Evolutionary conservation across 2,329 filamentous ascomycete genomes (phyloP).

Genomic region (Falciphora oryzae): DNA sequence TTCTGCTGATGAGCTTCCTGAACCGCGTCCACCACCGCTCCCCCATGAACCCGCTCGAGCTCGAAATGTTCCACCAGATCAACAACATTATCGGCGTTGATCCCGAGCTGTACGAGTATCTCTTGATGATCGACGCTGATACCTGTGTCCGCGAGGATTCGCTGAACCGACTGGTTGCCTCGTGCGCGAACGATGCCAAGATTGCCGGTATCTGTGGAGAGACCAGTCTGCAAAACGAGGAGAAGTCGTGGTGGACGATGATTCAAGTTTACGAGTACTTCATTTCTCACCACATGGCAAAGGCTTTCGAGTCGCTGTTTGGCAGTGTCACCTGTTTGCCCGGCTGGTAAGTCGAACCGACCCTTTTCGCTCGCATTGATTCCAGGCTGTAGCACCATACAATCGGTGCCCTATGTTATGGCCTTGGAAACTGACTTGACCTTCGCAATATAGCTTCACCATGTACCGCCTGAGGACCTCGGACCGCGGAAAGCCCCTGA

Average conservation of each 20-base stretch:
- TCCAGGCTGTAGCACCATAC: not conserved
- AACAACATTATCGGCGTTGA: conserved; percentile 99
- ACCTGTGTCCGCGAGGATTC: conserved; percentile 90
- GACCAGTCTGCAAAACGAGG: conserved; percentile 92
- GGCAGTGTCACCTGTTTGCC: conserved; percentile 98
- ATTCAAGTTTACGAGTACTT: conserved; percentile 99
- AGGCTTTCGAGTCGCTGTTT: conserved; percentile 96
- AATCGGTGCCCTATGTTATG: not conserved
- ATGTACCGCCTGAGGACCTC: conserved; percentile 96
- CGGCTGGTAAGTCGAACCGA: conserved; percentile 68
- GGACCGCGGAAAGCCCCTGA: conserved; percentile 89
- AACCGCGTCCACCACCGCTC: conserved; percentile 94
- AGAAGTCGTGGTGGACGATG: conserved; percentile 98
- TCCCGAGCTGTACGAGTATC: conserved; percentile 93
- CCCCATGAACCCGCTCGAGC: conserved; percentile 90
- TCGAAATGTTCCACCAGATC: conserved; percentile 99
- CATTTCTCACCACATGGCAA: conserved; percentile 94
- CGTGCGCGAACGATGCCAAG: conserved; percentile 88
- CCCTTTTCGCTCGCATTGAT: conserved; percentile 19
- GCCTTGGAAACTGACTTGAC: not conserved
- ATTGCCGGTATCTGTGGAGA: conserved; percentile 98
- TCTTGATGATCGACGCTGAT: conserved; percentile 97
- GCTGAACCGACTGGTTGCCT: conserved; percentile 84
- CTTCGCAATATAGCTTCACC: conserved; percentile 64
- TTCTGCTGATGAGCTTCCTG: conserved; percentile 92